Evolutionary conservation across 1,284 basidiomycete species (phyloP), one percentile per base, ranked within the genome.

Genomic region (Inonotus hispidus): DNA sequence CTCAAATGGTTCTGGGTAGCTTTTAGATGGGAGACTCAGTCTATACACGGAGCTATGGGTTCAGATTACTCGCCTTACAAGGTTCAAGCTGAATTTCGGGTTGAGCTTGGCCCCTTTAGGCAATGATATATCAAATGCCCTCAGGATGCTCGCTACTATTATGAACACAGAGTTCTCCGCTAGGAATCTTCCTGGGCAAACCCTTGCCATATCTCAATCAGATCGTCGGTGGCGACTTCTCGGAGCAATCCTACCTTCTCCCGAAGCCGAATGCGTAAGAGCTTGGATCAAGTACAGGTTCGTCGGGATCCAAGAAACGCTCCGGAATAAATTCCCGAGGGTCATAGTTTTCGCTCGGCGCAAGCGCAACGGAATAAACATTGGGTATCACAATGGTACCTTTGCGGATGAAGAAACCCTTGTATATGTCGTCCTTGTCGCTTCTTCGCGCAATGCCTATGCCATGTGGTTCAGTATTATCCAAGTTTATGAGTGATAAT

Each of bases 91-190:
- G 16, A 43, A 43, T 14, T 43, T 43, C 6, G 41, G 41, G 16
- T 5, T 43, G 14, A 43, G 7, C 6, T 14, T 16, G 1, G 41
- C 19, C 6, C 41, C 41, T 43, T 43, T 19, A 5, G 41, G 41
- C 1, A 19, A 10, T 16, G 41, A 43, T 13, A 82, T 74, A 54
- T 74, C 68, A 66, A 76, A 79, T 11, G 75, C 74, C 7, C 76
- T 67, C 37, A 82, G 64, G 39, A 79, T 71, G 1, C 75, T 77
- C 43, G 77, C 78, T 25, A 81, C 70, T 13, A 75, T 69, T 52
- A 82, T 77, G 76, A 77, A 82, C 16, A 82, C 63, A 14, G 75
- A 73, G 64, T 81, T 79, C 60, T 76, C 74, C 58, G 75, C 77
- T 8, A 82, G 71, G 70, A 73, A 75, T 79, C 80, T 69, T 65